Conservation (phyloP, 441 rosid species). For the Aleurites moluccanus region DNA sequence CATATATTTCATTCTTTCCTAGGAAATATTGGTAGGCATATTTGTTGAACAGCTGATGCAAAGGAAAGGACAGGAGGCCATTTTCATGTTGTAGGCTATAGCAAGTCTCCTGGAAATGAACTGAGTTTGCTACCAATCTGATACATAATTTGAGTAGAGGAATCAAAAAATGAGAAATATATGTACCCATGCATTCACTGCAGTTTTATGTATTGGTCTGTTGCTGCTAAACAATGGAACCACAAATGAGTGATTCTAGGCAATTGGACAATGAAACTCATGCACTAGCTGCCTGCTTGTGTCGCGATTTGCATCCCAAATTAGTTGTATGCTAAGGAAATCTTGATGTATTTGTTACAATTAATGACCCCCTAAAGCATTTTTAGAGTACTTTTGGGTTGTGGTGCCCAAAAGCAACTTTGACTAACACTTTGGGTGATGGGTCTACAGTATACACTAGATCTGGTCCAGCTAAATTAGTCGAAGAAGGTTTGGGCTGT, state of each 20-base stretch:
- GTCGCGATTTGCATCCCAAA: no score
- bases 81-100: constrained; percentile 3
- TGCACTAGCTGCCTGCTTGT: neutral
- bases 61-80: no score
- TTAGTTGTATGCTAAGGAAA: no score
- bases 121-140: neutral
- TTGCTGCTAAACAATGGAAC: neutral
- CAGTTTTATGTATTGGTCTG: neutral
- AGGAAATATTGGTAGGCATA: neutral
- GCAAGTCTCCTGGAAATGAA: neutral
- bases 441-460: no score
- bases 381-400: no score
- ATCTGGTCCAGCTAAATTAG: no score
- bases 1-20: neutral
- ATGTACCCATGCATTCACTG: neutral
- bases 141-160: neutral
- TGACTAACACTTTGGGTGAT: no score
- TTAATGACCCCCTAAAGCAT: no score
- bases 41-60: neutral
- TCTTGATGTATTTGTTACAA: no score
- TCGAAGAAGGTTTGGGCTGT: no score
- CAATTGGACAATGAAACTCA: neutral
- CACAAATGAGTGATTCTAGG: neutral
- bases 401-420: no score
- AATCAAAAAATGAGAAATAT: neutral